Percentiles rank a stretch among this genome's conserved stretches.
These are phyloP conservation scores for Metarhizium humberi DNA, from an alignment of 2,329 filamentous ascomycete genomes.

Conservation along the genomic window DNA sequence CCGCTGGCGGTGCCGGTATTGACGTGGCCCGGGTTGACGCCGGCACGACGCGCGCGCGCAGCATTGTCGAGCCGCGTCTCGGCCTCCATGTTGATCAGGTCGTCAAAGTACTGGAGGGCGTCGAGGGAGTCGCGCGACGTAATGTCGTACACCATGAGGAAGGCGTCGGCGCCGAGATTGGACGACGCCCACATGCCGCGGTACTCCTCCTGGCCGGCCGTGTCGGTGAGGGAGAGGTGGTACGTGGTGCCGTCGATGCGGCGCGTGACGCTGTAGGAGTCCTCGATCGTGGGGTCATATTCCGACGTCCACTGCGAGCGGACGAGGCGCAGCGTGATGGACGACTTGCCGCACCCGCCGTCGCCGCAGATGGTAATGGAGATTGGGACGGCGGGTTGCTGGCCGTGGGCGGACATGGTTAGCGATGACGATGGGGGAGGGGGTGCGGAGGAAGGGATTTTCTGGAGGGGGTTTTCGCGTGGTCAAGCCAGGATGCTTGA, in stretches of 20 bases:
- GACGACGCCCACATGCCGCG: slow-evolving; percentile 75
- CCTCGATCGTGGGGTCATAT: slow-evolving; percentile 73
- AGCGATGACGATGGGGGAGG: background rate
- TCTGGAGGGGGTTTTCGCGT: too few relatives aligned
- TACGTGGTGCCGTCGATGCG: slow-evolving; percentile 72
- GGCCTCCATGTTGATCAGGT: slow-evolving; percentile 74
- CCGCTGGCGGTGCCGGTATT: slow-evolving; percentile 22
- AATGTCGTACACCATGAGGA: slow-evolving; percentile 83
- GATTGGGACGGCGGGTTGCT: slow-evolving; percentile 41
- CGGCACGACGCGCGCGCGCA: slow-evolving; percentile 38
- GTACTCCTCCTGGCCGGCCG: slow-evolving; percentile 85
- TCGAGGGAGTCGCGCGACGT: slow-evolving; percentile 60
- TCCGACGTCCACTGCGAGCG: slow-evolving; percentile 77
- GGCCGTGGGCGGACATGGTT: slow-evolving; percentile 2
- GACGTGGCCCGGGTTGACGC: slow-evolving; percentile 20
- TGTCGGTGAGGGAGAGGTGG: slow-evolving; percentile 72
- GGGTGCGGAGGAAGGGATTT: too few relatives aligned
- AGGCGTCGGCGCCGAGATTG: slow-evolving; percentile 72
- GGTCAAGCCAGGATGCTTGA: background rate
- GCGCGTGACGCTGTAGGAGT: slow-evolving; percentile 77
- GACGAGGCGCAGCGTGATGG: slow-evolving; percentile 74
- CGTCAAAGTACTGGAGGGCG: slow-evolving; percentile 68
- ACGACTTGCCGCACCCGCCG: slow-evolving; percentile 77
- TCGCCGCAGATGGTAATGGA: slow-evolving; percentile 81
- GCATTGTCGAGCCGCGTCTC: slow-evolving; percentile 59